Evolutionary conservation across 139 green algal genomes (phyloP).

Genomic region (Asterochloris erici): DNA sequence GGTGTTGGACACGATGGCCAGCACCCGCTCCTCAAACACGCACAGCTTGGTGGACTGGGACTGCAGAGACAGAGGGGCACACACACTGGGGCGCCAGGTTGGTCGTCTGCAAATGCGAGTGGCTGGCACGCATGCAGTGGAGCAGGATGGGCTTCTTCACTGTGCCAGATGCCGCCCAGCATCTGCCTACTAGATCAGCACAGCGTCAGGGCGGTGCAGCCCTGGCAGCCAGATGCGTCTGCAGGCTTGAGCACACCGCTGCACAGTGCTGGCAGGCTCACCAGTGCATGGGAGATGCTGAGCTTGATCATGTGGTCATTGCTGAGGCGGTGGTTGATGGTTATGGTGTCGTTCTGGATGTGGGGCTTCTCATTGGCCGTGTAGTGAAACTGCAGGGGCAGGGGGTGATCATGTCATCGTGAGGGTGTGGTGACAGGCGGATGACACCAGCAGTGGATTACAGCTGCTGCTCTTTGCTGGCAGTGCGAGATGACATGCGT

Average conservation of each 20-base stretch:
- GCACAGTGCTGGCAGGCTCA: slow-evolving; percentile 20
- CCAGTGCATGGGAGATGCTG: slow-evolving; percentile 49
- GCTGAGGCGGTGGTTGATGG: slow-evolving; percentile 47
- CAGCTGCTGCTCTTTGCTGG: too few relatives aligned
- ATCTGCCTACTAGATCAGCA: too few relatives aligned
- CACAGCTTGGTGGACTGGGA: slow-evolving; percentile 73
- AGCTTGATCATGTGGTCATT: slow-evolving; percentile 56
- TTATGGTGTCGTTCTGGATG: slow-evolving; percentile 86
- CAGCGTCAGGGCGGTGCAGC: too few relatives aligned
- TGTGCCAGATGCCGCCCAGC: too few relatives aligned
- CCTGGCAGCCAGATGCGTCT: background rate
- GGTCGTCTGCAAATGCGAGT: too few relatives aligned
- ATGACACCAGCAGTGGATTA: too few relatives aligned
- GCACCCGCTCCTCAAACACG: slow-evolving; percentile 80
- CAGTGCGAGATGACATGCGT: background rate
- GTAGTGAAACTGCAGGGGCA: slow-evolving; percentile 47
- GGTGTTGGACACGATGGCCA: slow-evolving; percentile 71
- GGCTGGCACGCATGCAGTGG: background rate
- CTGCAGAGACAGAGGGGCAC: background rate
- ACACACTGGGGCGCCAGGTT: background rate
- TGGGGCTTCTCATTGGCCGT: slow-evolving; percentile 53
- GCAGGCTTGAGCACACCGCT: background rate
- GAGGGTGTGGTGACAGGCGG: too few relatives aligned
- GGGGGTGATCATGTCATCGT: too few relatives aligned
- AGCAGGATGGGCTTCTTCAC: background rate